phyloP scores from a whole-genome alignment of 2,329 filamentous ascomycete genomes.

The Colletotrichum sp. region DNA sequence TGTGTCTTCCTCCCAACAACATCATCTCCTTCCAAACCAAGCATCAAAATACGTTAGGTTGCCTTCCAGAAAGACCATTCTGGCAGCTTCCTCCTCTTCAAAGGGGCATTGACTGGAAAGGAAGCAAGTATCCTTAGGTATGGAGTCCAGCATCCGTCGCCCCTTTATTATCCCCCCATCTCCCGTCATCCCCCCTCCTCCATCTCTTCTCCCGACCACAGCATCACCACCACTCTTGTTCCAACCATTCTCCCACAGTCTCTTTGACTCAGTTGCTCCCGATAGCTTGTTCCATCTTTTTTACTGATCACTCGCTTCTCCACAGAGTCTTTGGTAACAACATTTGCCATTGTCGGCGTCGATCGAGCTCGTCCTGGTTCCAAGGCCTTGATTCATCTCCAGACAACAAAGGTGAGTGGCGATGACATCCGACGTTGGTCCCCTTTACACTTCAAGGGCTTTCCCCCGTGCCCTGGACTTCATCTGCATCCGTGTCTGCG shows the following conservation, averaged over 20 bases:
- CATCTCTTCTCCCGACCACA: conserved; percentile 34
- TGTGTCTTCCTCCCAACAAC: not conserved
- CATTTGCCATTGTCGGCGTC: conserved; percentile 42
- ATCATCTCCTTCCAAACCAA: not conserved
- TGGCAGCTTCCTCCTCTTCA: not conserved
- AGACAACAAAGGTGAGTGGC: conserved; percentile 16
- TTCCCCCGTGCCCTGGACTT: not conserved
- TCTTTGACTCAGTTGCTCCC: conserved; percentile 54
- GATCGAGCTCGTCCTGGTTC: conserved; percentile 15
- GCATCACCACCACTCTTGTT: conserved; percentile 49
- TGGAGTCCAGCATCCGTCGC: conserved; percentile 9
- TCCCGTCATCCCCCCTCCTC: conserved; percentile 28
- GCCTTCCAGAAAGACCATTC: not conserved
- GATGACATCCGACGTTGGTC: not conserved
- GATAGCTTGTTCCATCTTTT: conserved; percentile 65
- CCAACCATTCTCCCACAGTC: conserved; percentile 35
- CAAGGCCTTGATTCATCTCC: conserved; percentile 28
- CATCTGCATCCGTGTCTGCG: not conserved
- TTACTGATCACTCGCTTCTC: conserved; percentile 61
- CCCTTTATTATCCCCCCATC: conserved; percentile 28
- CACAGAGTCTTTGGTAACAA: conserved; percentile 57
- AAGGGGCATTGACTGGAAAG: not conserved
- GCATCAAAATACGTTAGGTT: not conserved
- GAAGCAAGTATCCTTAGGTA: conserved; percentile 15
- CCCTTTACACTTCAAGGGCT: not conserved